Base-by-base conservation (phyloP, 768 basidiomycete genomes). In the Peribolospora baueri region DNA sequence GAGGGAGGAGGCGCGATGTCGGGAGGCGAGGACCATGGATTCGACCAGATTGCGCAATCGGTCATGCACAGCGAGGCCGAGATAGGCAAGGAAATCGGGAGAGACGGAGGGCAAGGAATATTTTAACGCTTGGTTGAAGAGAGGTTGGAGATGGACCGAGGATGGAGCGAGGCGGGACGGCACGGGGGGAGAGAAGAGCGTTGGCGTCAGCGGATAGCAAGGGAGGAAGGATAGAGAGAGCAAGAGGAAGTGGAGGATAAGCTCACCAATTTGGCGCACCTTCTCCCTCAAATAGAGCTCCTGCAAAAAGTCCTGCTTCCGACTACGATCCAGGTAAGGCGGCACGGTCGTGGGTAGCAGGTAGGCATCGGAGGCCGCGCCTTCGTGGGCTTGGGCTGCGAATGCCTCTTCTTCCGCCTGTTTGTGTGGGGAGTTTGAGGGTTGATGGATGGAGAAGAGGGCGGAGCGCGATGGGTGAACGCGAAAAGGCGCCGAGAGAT, bases 331-430 rank as follows among this genome's bases (percentile, higher is more conserved):
- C 65, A 83, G 80, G 25, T 25, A 25, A 25, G 25, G 25, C 25
- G 25, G 61, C 76, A 79, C 0, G 75, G 42, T 36, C 51, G 57
- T 8, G 56, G 56, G n/a, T 55, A 25, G 42, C 40, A 55, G 36
- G 42, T 52, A 38, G 46, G 46, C 41, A n/a, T 50, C 36, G 45
- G 51, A 2, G 39, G 54, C 3, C 10, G 39, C 36, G 10, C 47
- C 7, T 48, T 50, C 25, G 56, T 81, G 13, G 75, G 57, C 48
- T 76, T 74, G 58, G 77, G 79, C 48, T 73, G 73, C 56, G 79
- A 76, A 39, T 57, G 58, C 73, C 65, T 86, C 85, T 69, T 87
- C 84, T 66, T 87, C 85, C 0, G 85, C 85, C 83, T 87, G 62
- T 3, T 45, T 5, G 39, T n/a, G 25, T 42, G 47, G 40, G 14